Percentiles rank a stretch among this genome's conserved stretches.
phyloP scores from a whole-genome alignment of 257 asterid species.

The Cinchona pubescens region DNA sequence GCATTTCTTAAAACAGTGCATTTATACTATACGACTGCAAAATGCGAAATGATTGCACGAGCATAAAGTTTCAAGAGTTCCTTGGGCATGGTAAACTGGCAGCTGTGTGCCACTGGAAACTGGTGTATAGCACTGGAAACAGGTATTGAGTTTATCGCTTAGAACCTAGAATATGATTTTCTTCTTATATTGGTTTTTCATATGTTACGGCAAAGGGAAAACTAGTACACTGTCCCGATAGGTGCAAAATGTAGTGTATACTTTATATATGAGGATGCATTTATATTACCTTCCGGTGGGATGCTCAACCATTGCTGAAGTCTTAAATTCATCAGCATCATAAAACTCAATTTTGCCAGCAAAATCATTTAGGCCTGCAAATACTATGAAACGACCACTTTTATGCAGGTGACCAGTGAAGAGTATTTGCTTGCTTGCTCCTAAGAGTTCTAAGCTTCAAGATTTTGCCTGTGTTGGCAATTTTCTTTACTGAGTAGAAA shows the following conservation, averaged over 20 bases:
- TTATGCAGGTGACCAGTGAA: slow-evolving; percentile 26
- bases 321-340: slow-evolving; percentile 13
- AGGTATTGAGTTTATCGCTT: too few species aligned
- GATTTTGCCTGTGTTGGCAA: neutral
- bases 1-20: too few species aligned
- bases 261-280: neutral
- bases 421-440: slow-evolving; percentile 21
- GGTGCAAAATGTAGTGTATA: neutral
- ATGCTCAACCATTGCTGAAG: slow-evolving; percentile 4
- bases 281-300: neutral
- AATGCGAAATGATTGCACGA: too few species aligned
- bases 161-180: too few species aligned
- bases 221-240: too few species aligned
- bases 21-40: too few species aligned
- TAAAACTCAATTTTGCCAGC: slow-evolving; percentile 14
- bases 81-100: too few species aligned
- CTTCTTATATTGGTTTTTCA: too few species aligned
- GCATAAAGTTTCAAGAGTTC: too few species aligned
- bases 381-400: slow-evolving; percentile 23
- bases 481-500: slow-evolving; percentile 17
- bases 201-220: too few species aligned
- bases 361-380: slow-evolving; percentile 13
- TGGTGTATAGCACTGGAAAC: too few species aligned
- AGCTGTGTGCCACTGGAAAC: too few species aligned
- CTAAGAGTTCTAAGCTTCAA: slow-evolving; percentile 15